Base-by-base conservation (phyloP, 441 rosid species). In the Iberis amara region DNA sequence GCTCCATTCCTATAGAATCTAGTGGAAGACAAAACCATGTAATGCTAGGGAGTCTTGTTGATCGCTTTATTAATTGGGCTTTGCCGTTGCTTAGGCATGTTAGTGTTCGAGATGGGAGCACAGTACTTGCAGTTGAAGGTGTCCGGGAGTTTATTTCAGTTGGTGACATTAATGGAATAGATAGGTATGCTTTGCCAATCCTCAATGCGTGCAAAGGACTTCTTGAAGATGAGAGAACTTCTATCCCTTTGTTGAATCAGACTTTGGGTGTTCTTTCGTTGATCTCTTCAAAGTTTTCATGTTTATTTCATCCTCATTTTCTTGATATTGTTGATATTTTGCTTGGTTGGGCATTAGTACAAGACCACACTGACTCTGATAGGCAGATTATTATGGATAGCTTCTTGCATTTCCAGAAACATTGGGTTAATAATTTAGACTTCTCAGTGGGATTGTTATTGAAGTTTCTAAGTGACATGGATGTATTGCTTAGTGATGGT, bases 341-440 rank as follows among this genome's bases (percentile, higher is more conserved):
- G 73, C 96, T 92, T 75, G 97, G 99, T 39, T 89, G 99, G 97
- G 95, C 96, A 14, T 68, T 92, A 78, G 79, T 86, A 36, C 95
- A 92, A 1, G 96, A 86, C 73, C 86, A 86, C 48, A 68, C 79
- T 33, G 96, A 84, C 53, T 62, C 88, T 21, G 99, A 82, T 55
- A 77, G 97, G 59, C 76, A 68, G 54, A 78, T 84, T 69, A 81
- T 89, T 50, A 73, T 88, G 82, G 96, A 86, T 72, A 82, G 90
- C 64, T 84, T 92, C 69, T 76, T 92, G 85, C 92, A 86, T 57
- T 92, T 86, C 74, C 99, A 86, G 80, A 92, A 86, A 57, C 95
- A 86, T 50, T 89, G 99, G 99, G 90, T 86, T n/a, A 76, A 75
- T 54, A 76, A 79, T 72, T 78, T 92, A 73, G 92, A 89, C 71